Evolutionary conservation across 2,329 filamentous ascomycete genomes (phyloP).

Genomic region (Fusarium veterinarium): DNA sequence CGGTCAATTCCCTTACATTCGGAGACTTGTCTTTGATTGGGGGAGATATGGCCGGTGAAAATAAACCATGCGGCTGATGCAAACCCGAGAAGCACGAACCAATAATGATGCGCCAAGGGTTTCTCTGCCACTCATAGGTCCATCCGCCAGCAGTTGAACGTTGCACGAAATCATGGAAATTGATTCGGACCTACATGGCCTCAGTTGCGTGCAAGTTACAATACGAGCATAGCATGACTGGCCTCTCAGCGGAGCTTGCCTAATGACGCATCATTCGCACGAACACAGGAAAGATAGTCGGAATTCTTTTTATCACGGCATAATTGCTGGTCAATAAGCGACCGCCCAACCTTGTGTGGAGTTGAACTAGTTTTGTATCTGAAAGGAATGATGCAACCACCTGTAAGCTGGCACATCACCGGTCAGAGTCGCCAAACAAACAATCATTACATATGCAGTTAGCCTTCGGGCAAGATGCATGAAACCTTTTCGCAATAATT

Average conservation of each 20-base stretch:
- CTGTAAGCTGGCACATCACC: constrained; percentile 23
- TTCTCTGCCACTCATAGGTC: constrained; percentile 18
- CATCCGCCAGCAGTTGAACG: constrained; percentile 23
- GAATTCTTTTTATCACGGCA: constrained; percentile 1
- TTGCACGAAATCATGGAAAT: constrained; percentile 22
- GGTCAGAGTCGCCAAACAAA: constrained; percentile 29
- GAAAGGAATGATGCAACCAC: constrained; percentile 27
- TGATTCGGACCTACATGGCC: constrained; percentile 9
- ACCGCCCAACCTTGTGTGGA: background rate
- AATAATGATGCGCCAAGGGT: constrained; percentile 31
- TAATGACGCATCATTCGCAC: background rate
- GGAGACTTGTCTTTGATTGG: constrained; percentile 38
- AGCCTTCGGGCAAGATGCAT: constrained; percentile 27
- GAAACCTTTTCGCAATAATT: constrained; percentile 23
- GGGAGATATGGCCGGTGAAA: constrained; percentile 38
- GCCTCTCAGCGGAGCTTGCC: constrained; percentile 1
- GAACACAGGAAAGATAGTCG: constrained; percentile 4
- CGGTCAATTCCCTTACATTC: constrained; percentile 41
- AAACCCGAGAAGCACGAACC: constrained; percentile 30
- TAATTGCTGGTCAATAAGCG: constrained; percentile 15
- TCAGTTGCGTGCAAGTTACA: constrained; percentile 2
- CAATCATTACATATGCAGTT: constrained; percentile 36
- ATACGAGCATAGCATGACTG: background rate
- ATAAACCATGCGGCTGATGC: constrained; percentile 28
- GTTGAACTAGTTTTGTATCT: constrained; percentile 21